Evolutionary conservation across 768 basidiomycete genomes (phyloP), one percentile per base, ranked within the genome.

Genomic region (Leccinum arenicola): DNA sequence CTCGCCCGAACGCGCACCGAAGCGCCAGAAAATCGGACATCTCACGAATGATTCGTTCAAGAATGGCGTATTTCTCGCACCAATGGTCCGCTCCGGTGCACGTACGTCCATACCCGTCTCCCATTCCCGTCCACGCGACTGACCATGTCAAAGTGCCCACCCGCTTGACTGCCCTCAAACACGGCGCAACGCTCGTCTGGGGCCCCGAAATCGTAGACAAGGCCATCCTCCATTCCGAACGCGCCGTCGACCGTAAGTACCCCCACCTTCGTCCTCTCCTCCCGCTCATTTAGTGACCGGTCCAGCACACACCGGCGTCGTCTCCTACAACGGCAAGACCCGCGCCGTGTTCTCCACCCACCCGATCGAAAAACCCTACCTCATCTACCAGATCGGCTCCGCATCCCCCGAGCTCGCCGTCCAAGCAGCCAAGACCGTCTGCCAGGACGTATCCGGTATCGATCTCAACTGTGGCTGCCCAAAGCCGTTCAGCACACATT

Each of bases 401-500:
- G 80, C 95, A 7, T 83, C 91, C 68, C 95, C 95, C 3, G 87
- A 89, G 17, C 83, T 95, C 55, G 97, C 97, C 10, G 92, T 97
- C 3, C 82, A 94, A 76, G 96, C 97, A 1, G 95, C 97, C 5
- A 85, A 87, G 67, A 84, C 81, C 0, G 92, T 99, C 40, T 81
- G 87, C 75, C 77, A 90, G 35, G 97, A 99, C 67, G 87, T 99
- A 31, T 87, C 95, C 0, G 97, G 95, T 19, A 81, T 99, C 66
- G 97, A 98, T 72, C 87, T 99, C 60, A 98, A 98, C 72, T 98
- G 97, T 69, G 97, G 96, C 0, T 99, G 96, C 69, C 95, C 95
- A 0, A 96, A 96, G 67, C 91, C 95, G 0, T 98, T 98, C 74
- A 96, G 94, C 21, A 94, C 93, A 0, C 89, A 91, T 64, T 76